Conservation (phyloP, 1,284 basidiomycete species). For the Malassezia sp. region DNA sequence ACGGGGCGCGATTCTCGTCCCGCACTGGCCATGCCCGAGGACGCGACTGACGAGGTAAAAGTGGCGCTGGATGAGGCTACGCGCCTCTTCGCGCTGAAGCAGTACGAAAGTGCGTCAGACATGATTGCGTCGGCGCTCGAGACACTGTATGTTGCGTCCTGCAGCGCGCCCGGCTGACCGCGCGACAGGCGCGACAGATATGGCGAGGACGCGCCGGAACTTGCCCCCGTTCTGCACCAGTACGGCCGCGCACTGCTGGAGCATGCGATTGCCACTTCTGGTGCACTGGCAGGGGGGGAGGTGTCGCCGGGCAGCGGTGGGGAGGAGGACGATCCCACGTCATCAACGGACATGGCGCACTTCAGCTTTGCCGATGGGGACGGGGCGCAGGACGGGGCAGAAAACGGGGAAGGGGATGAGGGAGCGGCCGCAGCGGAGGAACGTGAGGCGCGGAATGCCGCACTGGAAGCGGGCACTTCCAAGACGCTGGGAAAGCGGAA, state of each 20-base stretch:
- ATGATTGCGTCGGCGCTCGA: slow-evolving; percentile 31
- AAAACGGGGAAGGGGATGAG: slow-evolving; percentile 1
- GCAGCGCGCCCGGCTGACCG: neutral
- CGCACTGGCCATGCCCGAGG: too few species aligned
- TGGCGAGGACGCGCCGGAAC: slow-evolving; percentile 29
- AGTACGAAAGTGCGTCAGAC: slow-evolving; percentile 28
- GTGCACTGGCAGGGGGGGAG: slow-evolving; percentile 34
- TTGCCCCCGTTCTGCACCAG: slow-evolving; percentile 37
- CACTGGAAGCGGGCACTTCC: neutral
- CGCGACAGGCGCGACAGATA: slow-evolving; percentile 19
- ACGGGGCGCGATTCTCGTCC: too few species aligned
- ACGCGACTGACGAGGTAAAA: neutral
- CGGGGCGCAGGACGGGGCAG: too few species aligned
- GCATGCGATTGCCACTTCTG: slow-evolving; percentile 34
- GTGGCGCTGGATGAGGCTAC: slow-evolving; percentile 28
- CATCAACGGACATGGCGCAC: too few species aligned
- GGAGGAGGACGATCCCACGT: slow-evolving; percentile 4
- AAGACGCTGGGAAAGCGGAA: slow-evolving; percentile 6
- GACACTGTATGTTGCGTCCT: slow-evolving; percentile 23
- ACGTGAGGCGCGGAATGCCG: neutral
- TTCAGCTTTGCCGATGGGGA: neutral
- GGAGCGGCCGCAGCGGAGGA: neutral
- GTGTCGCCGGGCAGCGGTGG: too few species aligned
- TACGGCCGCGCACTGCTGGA: slow-evolving; percentile 41
- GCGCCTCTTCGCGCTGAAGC: slow-evolving; percentile 35